Evolutionary conservation across 495 filamentous ascomycete species (phyloP).

Genomic region (Parathielavia hyrcaniae): DNA sequence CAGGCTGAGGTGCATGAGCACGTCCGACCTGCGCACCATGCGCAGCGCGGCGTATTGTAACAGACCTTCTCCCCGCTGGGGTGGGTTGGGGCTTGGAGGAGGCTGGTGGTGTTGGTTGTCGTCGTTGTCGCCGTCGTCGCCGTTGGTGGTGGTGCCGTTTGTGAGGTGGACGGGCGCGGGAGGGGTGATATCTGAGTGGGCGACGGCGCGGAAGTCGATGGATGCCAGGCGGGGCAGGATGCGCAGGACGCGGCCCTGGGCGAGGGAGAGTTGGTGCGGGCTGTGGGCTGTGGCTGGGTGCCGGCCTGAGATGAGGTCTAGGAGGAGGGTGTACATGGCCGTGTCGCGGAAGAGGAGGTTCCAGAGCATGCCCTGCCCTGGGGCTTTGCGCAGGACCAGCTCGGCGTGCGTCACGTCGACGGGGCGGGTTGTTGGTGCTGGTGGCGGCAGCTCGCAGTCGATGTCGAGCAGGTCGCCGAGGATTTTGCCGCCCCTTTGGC

Average conservation of each 20-base stretch:
- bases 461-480: constrained; percentile 65
- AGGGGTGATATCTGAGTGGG: constrained; percentile 51
- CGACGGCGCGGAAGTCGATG: constrained; percentile 58
- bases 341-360: constrained; percentile 60
- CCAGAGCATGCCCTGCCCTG: constrained; percentile 68
- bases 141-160: constrained; percentile 19
- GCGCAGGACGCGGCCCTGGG: constrained; percentile 69
- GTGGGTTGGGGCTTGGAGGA: constrained; percentile 15
- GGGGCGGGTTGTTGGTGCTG: constrained; percentile 31
- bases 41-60: constrained; percentile 65
- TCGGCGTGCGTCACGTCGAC: constrained; percentile 18
- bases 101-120: background rate
- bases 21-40: constrained; percentile 70
- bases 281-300: constrained; percentile 36
- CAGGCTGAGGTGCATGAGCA: constrained; percentile 72
- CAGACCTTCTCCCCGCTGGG: constrained; percentile 43
- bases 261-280: constrained; percentile 62
- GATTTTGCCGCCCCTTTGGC: constrained; percentile 57
- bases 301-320: constrained; percentile 51
- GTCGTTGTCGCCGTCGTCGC: background rate
- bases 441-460: constrained; percentile 52
- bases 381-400: constrained; percentile 33
- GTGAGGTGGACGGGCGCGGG: constrained; percentile 51
- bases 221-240: constrained; percentile 61
- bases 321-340: constrained; percentile 59